Percentiles rank a stretch among this genome's conserved stretches.
phyloP scores from a whole-genome alignment of 306 rosid genomes.

The Senna siamea region DNA sequence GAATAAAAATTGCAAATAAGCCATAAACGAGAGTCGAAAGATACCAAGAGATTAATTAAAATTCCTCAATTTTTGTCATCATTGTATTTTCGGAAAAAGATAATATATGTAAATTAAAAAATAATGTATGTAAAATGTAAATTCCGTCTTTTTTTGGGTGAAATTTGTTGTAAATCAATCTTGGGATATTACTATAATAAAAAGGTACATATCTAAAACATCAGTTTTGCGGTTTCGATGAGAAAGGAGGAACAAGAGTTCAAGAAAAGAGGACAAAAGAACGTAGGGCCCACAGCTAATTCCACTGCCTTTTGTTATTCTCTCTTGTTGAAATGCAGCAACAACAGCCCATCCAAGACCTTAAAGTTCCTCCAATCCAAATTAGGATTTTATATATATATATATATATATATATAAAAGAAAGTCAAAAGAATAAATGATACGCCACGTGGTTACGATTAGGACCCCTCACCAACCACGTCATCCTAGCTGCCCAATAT shows the following conservation, averaged over 20 bases:
- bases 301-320: constrained; percentile 26
- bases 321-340: background rate
- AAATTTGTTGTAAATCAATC: background rate
- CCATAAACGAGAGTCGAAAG: no score
- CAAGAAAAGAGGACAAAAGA: constrained; percentile 26
- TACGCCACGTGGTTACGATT: constrained; percentile 33
- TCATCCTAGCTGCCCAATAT: constrained; percentile 33
- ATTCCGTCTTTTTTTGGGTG: no score
- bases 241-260: background rate
- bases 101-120: no score
- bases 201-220: constrained; percentile 7
- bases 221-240: constrained; percentile 25
- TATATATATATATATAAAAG: no score
- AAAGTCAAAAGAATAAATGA: background rate
- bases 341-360: background rate
- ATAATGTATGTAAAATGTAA: no score
- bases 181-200: background rate
- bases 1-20: background rate
- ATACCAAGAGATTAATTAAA: no score
- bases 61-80: no score
- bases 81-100: no score
- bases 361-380: background rate
- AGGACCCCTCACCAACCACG: constrained; percentile 45
- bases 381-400: background rate
- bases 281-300: constrained; percentile 30